These are phyloP conservation scores for Oidiodendron maius DNA, from an alignment of 495 filamentous ascomycete species.

Conservation along the genomic window DNA sequence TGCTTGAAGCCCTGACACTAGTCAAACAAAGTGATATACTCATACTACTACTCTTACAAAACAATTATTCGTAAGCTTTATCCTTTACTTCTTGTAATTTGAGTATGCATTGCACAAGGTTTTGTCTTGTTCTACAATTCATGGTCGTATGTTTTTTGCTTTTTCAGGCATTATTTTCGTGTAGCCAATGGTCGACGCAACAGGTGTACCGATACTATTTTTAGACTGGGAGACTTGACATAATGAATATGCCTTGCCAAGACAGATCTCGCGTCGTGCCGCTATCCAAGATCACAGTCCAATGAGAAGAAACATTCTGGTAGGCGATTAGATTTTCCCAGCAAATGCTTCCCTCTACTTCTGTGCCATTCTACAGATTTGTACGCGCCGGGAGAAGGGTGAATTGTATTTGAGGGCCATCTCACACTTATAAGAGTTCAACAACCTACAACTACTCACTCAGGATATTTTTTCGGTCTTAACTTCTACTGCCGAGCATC, in stretches of 20 bases:
- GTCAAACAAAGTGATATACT: too few relatives aligned
- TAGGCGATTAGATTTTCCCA: constrained; percentile 1
- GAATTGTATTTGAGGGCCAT: constrained; percentile 4
- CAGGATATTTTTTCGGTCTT: constrained; percentile 6
- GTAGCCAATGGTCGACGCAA: background rate
- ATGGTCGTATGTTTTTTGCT: constrained; percentile 5
- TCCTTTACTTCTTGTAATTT: background rate
- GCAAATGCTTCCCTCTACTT: constrained; percentile 3
- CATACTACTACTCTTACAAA: constrained; percentile 3
- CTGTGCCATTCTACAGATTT: constrained; percentile 5
- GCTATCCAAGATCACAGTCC: background rate
- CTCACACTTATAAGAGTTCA: constrained; percentile 8
- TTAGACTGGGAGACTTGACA: constrained; percentile 1
- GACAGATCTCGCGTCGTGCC: background rate
- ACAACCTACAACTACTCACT: constrained; percentile 1
- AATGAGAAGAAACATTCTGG: background rate
- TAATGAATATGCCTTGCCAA: constrained; percentile 5
- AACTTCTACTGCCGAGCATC: constrained; percentile 3
- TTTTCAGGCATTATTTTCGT: constrained; percentile 4
- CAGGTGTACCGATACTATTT: constrained; percentile 1
- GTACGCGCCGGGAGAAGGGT: constrained; percentile 4
- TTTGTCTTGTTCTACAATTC: constrained; percentile 5
- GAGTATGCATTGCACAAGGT: constrained; percentile 2
- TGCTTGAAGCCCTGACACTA: too few relatives aligned
- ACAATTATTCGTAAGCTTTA: constrained; percentile 1